phyloP scores from a whole-genome alignment of 2,329 filamentous ascomycete species.

The Tympanopsis confertula region DNA sequence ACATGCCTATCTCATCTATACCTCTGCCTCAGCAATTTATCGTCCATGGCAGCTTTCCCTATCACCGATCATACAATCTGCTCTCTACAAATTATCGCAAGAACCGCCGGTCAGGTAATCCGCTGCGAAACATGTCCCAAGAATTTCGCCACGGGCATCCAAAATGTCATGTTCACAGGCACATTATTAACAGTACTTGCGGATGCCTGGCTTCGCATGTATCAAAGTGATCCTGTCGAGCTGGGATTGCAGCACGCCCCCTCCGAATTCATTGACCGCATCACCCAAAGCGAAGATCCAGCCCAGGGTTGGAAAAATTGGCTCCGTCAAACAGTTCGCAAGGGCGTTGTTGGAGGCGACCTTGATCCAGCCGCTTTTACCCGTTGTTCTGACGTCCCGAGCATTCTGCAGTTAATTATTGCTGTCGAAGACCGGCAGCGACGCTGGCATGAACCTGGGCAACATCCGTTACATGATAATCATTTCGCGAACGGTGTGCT shows the following conservation, averaged over 20 bases:
- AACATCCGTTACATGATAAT: not conserved
- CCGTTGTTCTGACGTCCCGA: not conserved
- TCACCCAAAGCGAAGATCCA: conserved; percentile 12
- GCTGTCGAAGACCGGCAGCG: not conserved
- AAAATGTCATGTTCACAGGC: conserved; percentile 31
- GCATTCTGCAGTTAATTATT: not conserved
- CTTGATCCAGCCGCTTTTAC: not conserved
- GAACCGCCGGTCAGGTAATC: conserved; percentile 24
- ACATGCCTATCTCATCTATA: conserved; percentile 27
- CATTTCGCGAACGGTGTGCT: not conserved
- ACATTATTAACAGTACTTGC: conserved; percentile 28
- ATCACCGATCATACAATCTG: conserved; percentile 25
- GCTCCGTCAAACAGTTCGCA: conserved; percentile 21
- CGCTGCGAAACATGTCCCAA: conserved; percentile 26
- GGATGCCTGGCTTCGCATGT: conserved; percentile 27
- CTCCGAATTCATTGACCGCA: conserved; percentile 11
- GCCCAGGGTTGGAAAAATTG: conserved; percentile 19
- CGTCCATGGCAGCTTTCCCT: conserved; percentile 25
- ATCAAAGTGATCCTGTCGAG: conserved; percentile 18
- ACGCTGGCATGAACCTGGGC: not conserved
- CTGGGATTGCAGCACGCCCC: conserved; percentile 20
- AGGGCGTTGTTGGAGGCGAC: conserved; percentile 10
- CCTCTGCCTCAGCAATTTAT: conserved; percentile 26
- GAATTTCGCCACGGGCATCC: conserved; percentile 23
- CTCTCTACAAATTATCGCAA: conserved; percentile 25